Evolutionary conservation across 2,329 filamentous ascomycete genomes (phyloP).

Genomic region (Venturia asperata): DNA sequence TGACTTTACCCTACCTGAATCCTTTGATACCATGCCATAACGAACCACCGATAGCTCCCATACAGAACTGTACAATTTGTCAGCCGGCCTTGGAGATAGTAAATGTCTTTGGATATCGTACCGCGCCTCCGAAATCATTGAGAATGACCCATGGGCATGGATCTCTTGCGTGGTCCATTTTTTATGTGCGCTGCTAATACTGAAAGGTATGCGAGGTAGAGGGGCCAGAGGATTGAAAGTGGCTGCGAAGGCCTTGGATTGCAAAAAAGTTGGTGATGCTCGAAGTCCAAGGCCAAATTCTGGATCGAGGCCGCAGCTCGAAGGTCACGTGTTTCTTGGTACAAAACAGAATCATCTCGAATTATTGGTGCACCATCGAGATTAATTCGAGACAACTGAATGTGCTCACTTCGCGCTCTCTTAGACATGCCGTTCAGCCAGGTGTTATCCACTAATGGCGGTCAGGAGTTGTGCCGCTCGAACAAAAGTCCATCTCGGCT

Average conservation of each 20-base stretch:
- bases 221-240: neutral
- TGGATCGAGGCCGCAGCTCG: neutral
- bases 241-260: neutral
- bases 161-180: conserved; percentile 82
- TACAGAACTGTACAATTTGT: conserved; percentile 20
- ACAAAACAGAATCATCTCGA: neutral
- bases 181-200: neutral
- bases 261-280: conserved; percentile 10
- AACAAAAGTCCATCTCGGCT: too few relatives aligned
- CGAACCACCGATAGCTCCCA: conserved; percentile 41
- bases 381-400: too few relatives aligned
- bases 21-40: conserved; percentile 98
- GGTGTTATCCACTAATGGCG: too few relatives aligned
- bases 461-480: too few relatives aligned
- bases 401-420: too few relatives aligned
- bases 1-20: conserved; percentile 54
- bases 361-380: too few relatives aligned
- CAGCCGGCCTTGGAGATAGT: neutral
- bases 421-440: too few relatives aligned
- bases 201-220: neutral
- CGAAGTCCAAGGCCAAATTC: neutral
- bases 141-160: conserved; percentile 95
- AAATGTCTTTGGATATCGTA: conserved; percentile 39
- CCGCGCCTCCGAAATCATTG: conserved; percentile 96
- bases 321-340: neutral